A percentile compares a stretch with the other conserved stretches of the same genome.
Evolutionary conservation across 441 rosid genomes (phyloP).

Genomic region (Omphalea diandra): DNA sequence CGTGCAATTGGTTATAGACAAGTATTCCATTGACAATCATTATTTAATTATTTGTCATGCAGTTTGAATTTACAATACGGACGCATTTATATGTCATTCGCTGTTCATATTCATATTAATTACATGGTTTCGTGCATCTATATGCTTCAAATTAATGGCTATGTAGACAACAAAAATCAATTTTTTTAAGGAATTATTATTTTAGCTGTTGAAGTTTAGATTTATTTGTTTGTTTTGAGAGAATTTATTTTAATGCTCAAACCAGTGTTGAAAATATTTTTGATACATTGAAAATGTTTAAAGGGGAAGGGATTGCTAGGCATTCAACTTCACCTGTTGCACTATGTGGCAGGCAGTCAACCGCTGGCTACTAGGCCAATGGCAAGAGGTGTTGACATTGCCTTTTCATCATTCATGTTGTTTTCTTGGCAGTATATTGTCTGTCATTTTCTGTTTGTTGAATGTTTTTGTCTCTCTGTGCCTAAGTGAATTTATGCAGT

Average conservation of each 20-base stretch:
- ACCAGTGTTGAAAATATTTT: too few species aligned
- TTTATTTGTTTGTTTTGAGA: not conserved
- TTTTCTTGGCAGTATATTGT: not conserved
- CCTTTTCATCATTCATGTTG: not conserved
- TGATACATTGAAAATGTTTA: too few species aligned
- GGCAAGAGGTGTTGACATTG: too few species aligned
- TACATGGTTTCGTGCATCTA: not conserved
- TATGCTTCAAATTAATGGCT: not conserved
- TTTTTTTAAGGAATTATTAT: not conserved
- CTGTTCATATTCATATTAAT: too few species aligned
- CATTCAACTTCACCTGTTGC: too few species aligned
- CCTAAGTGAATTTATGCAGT: not conserved
- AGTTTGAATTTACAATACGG: not conserved
- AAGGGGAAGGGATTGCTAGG: too few species aligned
- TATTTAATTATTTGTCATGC: not conserved
- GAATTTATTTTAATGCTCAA: not conserved
- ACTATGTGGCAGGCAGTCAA: too few species aligned
- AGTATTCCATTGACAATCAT: slow-evolving; percentile 32
- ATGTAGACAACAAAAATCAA: not conserved
- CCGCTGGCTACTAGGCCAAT: too few species aligned
- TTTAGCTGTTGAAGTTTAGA: not conserved
- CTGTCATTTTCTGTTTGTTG: not conserved
- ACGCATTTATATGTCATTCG: not conserved
- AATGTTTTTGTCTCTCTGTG: not conserved
- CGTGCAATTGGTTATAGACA: slow-evolving; percentile 95